These are phyloP conservation scores for Bonia amplexicaulis DNA, from an alignment of 176 grass and related monocot genomes.

Conservation along the genomic window DNA sequence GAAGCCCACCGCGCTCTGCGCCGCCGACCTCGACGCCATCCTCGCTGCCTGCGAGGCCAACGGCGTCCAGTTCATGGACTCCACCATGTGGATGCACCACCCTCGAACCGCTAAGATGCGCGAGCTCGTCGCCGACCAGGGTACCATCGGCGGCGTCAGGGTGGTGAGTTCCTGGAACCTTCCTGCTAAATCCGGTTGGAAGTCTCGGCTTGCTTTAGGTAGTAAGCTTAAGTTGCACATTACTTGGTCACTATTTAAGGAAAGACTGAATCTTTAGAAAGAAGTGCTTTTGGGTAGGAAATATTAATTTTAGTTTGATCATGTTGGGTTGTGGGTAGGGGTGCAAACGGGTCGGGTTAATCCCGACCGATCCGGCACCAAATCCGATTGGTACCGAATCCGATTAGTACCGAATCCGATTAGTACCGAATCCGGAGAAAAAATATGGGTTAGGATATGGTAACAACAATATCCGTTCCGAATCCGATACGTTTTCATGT, in stretches of 20 bases:
- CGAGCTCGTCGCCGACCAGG: conserved; percentile 52
- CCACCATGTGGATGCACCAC: conserved; percentile 95
- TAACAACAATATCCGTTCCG: too few relatives aligned
- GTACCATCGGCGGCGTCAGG: conserved; percentile 52
- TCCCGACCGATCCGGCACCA: too few relatives aligned
- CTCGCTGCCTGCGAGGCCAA: conserved; percentile 48
- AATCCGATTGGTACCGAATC: too few relatives aligned
- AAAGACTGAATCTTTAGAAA: not conserved
- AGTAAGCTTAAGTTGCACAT: too few relatives aligned
- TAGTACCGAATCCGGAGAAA: too few relatives aligned
- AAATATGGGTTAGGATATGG: too few relatives aligned
- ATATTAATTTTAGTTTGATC: not conserved
- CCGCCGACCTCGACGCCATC: conserved; percentile 62
- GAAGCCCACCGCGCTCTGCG: conserved; percentile 75
- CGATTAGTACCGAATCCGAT: too few relatives aligned
- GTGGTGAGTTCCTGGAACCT: conserved; percentile 30
- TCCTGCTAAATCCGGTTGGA: too few relatives aligned
- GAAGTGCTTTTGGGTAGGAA: not conserved
- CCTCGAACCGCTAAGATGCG: conserved; percentile 79
- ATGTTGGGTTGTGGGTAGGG: not conserved
- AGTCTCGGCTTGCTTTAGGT: too few relatives aligned
- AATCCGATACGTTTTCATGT: too few relatives aligned
- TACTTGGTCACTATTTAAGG: too few relatives aligned
- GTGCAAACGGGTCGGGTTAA: too few relatives aligned
- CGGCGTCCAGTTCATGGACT: conserved; percentile 81